Percentiles rank a stretch among this genome's conserved stretches.
Evolutionary conservation across 2,329 filamentous ascomycete species (phyloP).

Genomic region (Xylaria sp.): DNA sequence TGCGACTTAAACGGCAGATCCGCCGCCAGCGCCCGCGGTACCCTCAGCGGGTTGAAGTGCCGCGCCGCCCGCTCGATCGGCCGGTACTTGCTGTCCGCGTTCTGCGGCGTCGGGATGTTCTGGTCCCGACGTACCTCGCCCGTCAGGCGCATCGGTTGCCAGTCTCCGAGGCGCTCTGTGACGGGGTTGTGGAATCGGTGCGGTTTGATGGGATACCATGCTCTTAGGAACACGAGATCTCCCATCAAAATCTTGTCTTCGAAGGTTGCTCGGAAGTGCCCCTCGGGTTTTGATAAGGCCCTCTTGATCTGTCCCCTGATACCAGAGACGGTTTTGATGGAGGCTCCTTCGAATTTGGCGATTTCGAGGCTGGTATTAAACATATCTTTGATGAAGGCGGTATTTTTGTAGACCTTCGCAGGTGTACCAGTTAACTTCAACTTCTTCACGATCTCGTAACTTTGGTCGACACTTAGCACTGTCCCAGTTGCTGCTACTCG

Average conservation of each 20-base stretch:
- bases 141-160: slow-evolving; percentile 94
- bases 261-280: slow-evolving; percentile 95
- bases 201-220: slow-evolving; percentile 96
- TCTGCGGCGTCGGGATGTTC: slow-evolving; percentile 78
- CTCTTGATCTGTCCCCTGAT: slow-evolving; percentile 97
- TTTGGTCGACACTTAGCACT: slow-evolving; percentile 93
- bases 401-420: slow-evolving; percentile 81
- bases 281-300: slow-evolving; percentile 91
- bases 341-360: slow-evolving; percentile 96
- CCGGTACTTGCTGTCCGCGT: slow-evolving; percentile 88
- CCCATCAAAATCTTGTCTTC: slow-evolving; percentile 98
- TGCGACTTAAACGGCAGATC: slow-evolving; percentile 93
- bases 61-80: slow-evolving; percentile 72
- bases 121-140: slow-evolving; percentile 87
- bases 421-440: slow-evolving; percentile 93
- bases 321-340: slow-evolving; percentile 95
- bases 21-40: slow-evolving; percentile 83
- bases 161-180: slow-evolving; percentile 86
- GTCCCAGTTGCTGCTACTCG: slow-evolving; percentile 94
- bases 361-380: slow-evolving; percentile 94
- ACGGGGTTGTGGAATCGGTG: slow-evolving; percentile 98
- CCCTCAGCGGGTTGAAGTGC: slow-evolving; percentile 81
- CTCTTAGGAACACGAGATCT: slow-evolving; percentile 94
- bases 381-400: slow-evolving; percentile 97
- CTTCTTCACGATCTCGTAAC: slow-evolving; percentile 98